Evolutionary conservation across 495 filamentous ascomycete species (phyloP), one percentile per base, ranked within the genome.

Genomic region (Aeminium ludgeri): DNA sequence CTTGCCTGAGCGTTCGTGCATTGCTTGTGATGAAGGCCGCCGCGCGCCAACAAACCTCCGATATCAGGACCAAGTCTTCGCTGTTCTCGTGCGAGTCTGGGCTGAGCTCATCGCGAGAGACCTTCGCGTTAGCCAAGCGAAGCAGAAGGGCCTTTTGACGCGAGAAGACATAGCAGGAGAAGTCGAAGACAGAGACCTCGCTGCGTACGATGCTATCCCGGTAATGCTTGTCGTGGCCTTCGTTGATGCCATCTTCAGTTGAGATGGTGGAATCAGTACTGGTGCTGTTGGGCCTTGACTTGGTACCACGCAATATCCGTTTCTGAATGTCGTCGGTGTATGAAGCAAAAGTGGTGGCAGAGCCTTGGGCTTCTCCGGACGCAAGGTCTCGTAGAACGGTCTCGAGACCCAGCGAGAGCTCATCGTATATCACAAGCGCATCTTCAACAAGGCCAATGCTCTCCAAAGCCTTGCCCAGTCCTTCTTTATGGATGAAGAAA

Each of bases 401-500:
- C 59, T 92, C 84, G 34, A 97, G 63, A 0, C 86, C 86, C 44
- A 83, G 73, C 25, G 78, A 77, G 6, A 97, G 72, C 60, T 97
- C 85, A 58, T 95, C 89, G 54, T 96, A 96, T 10, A 80, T 79
- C 5, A 82, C 78, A 30, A 97, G 62, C 8, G 89, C 86, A 66
- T 97, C 89, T 56, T 96, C 89, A 30, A 95, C 83, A 18, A 97
- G 64, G 6, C 91, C 91, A 10, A 95, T 86, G 58, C 82, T 95
- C 58, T 97, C 89, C 55, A 97, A 94, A 0, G 86, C 91, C 42
- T 80, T 69, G 3, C 86, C 86, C 31, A 97, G 67, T 3, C 89
- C 89, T 55, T 97, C 89, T 52, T 97, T 97, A 12, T 96, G 66
- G 16, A 97, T 82, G 54, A 97, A 97, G 55, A 95, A 97, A 0